These are phyloP conservation scores for Aspergillus brasiliensis DNA, from an alignment of 2,329 filamentous ascomycete species.

Conservation along the genomic window DNA sequence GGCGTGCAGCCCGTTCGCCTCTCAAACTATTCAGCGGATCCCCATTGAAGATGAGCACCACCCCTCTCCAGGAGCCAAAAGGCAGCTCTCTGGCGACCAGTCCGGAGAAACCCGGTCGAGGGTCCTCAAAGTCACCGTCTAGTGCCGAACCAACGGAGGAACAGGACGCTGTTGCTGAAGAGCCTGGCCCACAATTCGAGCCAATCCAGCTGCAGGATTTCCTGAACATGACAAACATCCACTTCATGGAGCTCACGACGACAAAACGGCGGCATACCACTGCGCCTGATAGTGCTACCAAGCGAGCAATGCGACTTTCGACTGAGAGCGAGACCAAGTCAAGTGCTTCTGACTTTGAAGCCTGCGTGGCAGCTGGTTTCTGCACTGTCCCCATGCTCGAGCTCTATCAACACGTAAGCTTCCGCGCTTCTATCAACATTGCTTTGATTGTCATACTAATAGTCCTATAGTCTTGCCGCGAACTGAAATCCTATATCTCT, in stretches of 20 bases:
- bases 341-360: slow-evolving; percentile 59
- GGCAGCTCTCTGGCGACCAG: slow-evolving; percentile 46
- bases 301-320: slow-evolving; percentile 29
- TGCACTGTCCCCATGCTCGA: slow-evolving; percentile 93
- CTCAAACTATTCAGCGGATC: slow-evolving; percentile 41
- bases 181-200: slow-evolving; percentile 53
- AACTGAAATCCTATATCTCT: slow-evolving; percentile 95
- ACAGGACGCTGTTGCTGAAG: slow-evolving; percentile 49
- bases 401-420: slow-evolving; percentile 80
- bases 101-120: slow-evolving; percentile 31
- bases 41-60: slow-evolving; percentile 46
- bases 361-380: slow-evolving; percentile 82
- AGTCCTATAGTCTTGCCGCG: slow-evolving; percentile 69
- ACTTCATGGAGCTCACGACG: slow-evolving; percentile 98
- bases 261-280: slow-evolving; percentile 89
- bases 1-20: slow-evolving; percentile 56
- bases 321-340: slow-evolving; percentile 24
- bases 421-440: not conserved
- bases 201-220: slow-evolving; percentile 87
- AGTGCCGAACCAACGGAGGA: slow-evolving; percentile 46
- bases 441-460: slow-evolving; percentile 29
- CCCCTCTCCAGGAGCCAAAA: slow-evolving; percentile 50
- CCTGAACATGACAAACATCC: slow-evolving; percentile 90
- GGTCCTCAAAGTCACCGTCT: slow-evolving; percentile 35
- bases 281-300: slow-evolving; percentile 55